Evolutionary conservation across 768 basidiomycete genomes (phyloP).

Genomic region (Naganishia vaughanmartiniae): DNA sequence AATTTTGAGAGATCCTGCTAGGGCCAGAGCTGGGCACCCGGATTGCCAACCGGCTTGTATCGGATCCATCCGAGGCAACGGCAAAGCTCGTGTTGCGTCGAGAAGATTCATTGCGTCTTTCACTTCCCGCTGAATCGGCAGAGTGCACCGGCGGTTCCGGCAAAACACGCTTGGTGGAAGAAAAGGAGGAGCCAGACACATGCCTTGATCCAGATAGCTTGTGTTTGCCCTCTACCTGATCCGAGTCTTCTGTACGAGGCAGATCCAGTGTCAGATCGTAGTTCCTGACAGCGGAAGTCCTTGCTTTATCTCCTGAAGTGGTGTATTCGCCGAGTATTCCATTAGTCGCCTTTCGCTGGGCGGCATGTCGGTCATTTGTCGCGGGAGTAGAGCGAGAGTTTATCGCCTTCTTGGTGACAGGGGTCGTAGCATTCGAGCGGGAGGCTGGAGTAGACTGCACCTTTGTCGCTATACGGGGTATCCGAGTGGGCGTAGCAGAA

Average conservation of each 20-base stretch:
- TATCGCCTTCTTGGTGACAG: not conserved
- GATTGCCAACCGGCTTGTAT: not conserved
- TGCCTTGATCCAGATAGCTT: not conserved
- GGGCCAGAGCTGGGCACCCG: too few species aligned
- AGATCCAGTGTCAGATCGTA: slow-evolving; percentile 6
- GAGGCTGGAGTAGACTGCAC: slow-evolving; percentile 32
- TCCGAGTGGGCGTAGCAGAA: slow-evolving; percentile 50
- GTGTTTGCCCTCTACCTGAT: not conserved
- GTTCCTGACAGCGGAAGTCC: not conserved
- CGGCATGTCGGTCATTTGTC: not conserved
- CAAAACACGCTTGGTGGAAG: slow-evolving; percentile 4
- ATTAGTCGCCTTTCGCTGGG: not conserved
- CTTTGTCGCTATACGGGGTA: slow-evolving; percentile 49
- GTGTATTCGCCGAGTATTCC: not conserved
- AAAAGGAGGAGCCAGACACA: not conserved
- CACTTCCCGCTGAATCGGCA: not conserved
- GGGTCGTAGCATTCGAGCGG: not conserved
- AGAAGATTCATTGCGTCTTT: not conserved
- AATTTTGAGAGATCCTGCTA: slow-evolving; percentile 6
- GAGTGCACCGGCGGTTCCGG: slow-evolving; percentile 3
- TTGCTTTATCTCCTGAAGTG: not conserved
- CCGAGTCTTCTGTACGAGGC: slow-evolving; percentile 27
- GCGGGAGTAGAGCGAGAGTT: not conserved
- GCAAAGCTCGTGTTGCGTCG: not conserved
- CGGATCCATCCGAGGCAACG: not conserved